Evolutionary conservation across 2,329 filamentous ascomycete genomes (phyloP).

Genomic region (Calonectria hongkongensis): DNA sequence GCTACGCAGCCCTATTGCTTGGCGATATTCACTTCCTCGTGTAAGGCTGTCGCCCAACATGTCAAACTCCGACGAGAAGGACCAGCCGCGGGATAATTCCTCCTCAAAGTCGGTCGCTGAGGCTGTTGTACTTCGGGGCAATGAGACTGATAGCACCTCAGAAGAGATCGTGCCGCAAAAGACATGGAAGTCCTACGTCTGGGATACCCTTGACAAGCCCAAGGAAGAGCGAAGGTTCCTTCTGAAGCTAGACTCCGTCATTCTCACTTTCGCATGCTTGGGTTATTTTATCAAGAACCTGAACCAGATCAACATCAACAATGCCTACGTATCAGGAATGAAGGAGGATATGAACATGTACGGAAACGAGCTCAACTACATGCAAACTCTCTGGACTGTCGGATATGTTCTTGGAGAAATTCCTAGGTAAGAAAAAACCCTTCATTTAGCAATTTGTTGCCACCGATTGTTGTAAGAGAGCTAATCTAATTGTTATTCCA

Average conservation of each 20-base stretch:
- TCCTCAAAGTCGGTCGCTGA: conserved; percentile 38
- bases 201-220: conserved; percentile 68
- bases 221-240: conserved; percentile 63
- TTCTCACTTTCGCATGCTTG: conserved; percentile 61
- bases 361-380: conserved; percentile 68
- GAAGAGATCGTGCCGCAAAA: conserved; percentile 56
- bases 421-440: conserved; percentile 51
- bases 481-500: conserved; percentile 14
- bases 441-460: background rate
- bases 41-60: conserved; percentile 18
- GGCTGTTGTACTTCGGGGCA: conserved; percentile 30
- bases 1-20: background rate
- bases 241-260: conserved; percentile 64
- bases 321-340: conserved; percentile 65
- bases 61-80: conserved; percentile 34
- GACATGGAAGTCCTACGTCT: conserved; percentile 69
- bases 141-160: conserved; percentile 42
- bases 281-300: conserved; percentile 64
- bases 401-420: conserved; percentile 73
- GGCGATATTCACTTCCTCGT: background rate
- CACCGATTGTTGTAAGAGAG: background rate
- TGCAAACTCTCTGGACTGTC: conserved; percentile 72
- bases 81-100: conserved; percentile 20
- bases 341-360: conserved; percentile 71
- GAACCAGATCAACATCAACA: conserved; percentile 60